These are phyloP conservation scores for Trametes pubescens DNA, from an alignment of 1,284 basidiomycete genomes.

Conservation along the genomic window DNA sequence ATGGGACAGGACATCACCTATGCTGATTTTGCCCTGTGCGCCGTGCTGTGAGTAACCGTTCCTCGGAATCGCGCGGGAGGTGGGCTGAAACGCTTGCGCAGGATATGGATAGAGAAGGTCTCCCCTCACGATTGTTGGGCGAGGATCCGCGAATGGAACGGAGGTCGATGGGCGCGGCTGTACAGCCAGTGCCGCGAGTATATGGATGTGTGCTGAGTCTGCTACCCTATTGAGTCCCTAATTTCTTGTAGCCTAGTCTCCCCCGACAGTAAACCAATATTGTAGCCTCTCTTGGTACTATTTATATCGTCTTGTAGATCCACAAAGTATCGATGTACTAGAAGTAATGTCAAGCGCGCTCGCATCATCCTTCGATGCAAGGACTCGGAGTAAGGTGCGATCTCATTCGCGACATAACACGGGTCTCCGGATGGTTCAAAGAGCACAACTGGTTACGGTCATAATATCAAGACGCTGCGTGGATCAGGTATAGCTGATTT, in stretches of 20 bases:
- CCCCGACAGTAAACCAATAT: background rate
- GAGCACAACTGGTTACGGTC: too few relatives aligned
- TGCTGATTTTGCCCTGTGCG: constrained; percentile 75
- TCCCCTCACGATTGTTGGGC: constrained; percentile 72
- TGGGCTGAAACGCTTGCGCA: background rate
- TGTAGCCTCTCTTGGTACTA: constrained; percentile 1
- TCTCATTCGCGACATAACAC: background rate
- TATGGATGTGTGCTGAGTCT: constrained; percentile 58
- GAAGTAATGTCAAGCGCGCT: background rate
- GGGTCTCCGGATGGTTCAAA: too few relatives aligned
- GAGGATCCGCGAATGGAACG: constrained; percentile 66
- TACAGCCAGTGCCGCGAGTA: constrained; percentile 64
- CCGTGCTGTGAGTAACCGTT: constrained; percentile 38
- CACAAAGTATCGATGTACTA: background rate
- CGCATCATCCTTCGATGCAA: background rate
- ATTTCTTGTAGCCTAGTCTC: constrained; percentile 11
- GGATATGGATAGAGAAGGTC: constrained; percentile 70
- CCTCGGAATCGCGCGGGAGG: too few relatives aligned
- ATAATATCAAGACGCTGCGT: background rate
- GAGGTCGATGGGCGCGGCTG: constrained; percentile 63
- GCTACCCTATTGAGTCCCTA: background rate
- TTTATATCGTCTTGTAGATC: background rate
- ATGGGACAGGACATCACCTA: constrained; percentile 73
- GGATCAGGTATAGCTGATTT: background rate
- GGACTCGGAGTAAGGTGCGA: background rate